Evolutionary conservation across 202 grass and related monocot species (phyloP), one percentile per base, ranked within the genome.

Genomic region (Panicum hallii): DNA sequence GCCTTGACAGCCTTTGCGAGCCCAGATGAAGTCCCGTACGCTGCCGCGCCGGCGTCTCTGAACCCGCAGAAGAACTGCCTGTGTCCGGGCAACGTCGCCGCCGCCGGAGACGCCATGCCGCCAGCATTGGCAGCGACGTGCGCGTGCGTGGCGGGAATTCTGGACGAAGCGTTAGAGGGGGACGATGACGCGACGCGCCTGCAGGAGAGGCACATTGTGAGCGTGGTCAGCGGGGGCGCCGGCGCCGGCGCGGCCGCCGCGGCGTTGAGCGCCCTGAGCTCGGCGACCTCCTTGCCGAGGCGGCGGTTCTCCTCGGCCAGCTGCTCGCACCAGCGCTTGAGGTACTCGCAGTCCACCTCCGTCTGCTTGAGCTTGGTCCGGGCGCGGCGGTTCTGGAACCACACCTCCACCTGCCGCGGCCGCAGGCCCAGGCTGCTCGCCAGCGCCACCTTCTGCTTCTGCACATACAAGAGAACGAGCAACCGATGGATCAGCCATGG

Each of bases 361-460:
- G 91, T 94, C 78, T 90, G 87, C 91, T 97, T 97, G 9, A 94
- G 87, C 85, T 97, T 97, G 3, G 91, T 97, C n/a, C 89, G 66
- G 0, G 93, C 93, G 2, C 93, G 84, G 30, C 93, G 85, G 84
- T 95, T 95, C 86, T 95, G 90, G 69, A 95, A 95, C 93, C 93
- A 95, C 70, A 95, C 93, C 81, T 95, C 93, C 43, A 95, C 93
- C 68, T 95, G 93, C 13, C 93, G 77, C 11, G 88, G 93, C 67
- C 90, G 83, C 3, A 95, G 88, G 12, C 63, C 84, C 12, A 95
- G 88, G 52, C 91, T 88, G 72, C 67, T 90, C 0, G 93, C 86
- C 40, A 95, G 86, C 0, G 86, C 88, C 4, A 85, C 68, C 69
- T 95, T 95, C 74, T 93, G 93, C 77, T 95, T 95, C 93, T 95